Evolutionary conservation across 2,329 filamentous ascomycete genomes (phyloP), one percentile per base, ranked within the genome.

Genomic region (Pyrenophora teres): DNA sequence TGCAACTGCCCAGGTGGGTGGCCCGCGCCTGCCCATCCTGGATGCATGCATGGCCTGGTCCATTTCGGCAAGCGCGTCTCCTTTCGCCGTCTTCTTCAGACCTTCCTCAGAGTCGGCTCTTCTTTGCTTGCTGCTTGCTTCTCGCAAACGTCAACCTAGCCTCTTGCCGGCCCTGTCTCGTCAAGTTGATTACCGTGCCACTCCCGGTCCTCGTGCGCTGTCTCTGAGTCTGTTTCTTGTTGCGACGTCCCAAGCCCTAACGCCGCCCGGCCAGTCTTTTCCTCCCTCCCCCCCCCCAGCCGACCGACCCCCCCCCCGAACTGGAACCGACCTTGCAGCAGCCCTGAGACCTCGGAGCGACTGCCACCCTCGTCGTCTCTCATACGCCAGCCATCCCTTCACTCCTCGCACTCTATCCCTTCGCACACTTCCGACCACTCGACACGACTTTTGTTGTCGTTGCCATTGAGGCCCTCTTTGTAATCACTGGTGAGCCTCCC

Each of bases 401-500:
- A 57, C 59, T 23, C 40, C 33, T 45, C 42, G 27, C 39, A 41
- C 44, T 46, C 35, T 44, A 46, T 46, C 49, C 44, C 41, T 42
- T 25, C 50, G 40, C 44, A 7, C 50, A 45, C 50, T 56, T 47
- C 44, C 38, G 8, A 32, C 16, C 16, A 18, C 16, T 21, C 15
- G 13, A 18, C 32, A 43, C 35, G 21, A 15, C 19, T 21, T 5
- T 21, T 21, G 19, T 21, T 21, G 19, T 52, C 27, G 33, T 40
- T 49, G 47, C 52, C 48, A 50, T 41, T 40, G 40, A 36, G 38
- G 46, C 46, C 44, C 44, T 39, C 45, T 42, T 54, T 64, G 61
- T 64, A 65, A 62, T 57, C 62, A 56, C 62, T 62, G 63, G 69
- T 73, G 64, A 67, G 69, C 65, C 37, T 49, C 54, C 48, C 35